Base-by-base conservation (phyloP, 2,329 filamentous ascomycete genomes). In the Aureobasidium uvarum region DNA sequence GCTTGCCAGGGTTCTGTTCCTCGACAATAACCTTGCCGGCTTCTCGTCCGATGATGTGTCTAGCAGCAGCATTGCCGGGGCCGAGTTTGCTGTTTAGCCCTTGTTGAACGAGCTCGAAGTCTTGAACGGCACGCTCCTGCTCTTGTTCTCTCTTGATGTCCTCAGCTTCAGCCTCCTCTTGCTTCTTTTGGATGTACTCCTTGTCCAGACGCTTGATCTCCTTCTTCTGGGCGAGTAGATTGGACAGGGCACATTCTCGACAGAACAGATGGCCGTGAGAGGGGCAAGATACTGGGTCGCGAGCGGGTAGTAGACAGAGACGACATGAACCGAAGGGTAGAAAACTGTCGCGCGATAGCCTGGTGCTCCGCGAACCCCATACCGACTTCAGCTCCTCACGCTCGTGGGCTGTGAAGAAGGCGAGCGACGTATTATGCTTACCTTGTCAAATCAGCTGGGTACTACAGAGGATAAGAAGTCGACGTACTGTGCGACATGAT, bases 391-490 rank as follows among this genome's bases (percentile, higher is more conserved):
- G 89, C 58, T 94, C 85, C 60, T 85, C 85, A 70, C 95, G 89
- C 80, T 98, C 95, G 79, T 97, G 87, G 28, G 92, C 88, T 39
- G 95, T 98, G 82, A 98, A 98, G 78, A 97, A 92, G 48, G 92
- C 88, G 51, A 94, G 87, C 51, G 91, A 94, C 51, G 92, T 96
- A 79, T 97, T 96, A 72, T 92, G 87, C 81, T 96, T 96, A 71
- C 76, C 74, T 76, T 69, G 20, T 39, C 4, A 8, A 66, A 56
- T 65, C 54, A 58, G 54, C 50, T 20, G 20, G 20, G 14, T 10
- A 25, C 43, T 46, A 46, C 41, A 43, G 18, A 51, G 11, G 14
- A 36, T 1, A 43, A 50, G 0, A 31, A 8, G 48, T 54, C 60
- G 60, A 62, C 67, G 68, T 69, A 73, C 71, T 73, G 64, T 73